Conservation (phyloP, 495 filamentous ascomycete species). For the Xylaria bambusicola region DNA sequence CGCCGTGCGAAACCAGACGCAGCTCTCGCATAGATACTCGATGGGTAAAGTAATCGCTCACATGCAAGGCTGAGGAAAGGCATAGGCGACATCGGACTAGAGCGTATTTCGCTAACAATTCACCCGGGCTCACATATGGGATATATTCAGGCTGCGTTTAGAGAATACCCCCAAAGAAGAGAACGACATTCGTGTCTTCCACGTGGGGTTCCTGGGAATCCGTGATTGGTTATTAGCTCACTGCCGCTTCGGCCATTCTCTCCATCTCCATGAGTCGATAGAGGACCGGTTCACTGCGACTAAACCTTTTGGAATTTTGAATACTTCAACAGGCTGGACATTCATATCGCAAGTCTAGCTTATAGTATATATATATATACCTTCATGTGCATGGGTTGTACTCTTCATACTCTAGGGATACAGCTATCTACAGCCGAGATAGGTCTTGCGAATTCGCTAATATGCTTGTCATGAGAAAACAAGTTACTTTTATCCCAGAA, state of each 20-base stretch:
- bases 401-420: neutral
- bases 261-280: neutral
- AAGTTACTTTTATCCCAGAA: slow-evolving; percentile 5
- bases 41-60: neutral
- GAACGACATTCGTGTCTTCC: too few relatives aligned
- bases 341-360: too few relatives aligned
- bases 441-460: neutral
- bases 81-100: too few relatives aligned
- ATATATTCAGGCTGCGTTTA: too few relatives aligned
- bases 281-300: neutral
- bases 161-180: neutral
- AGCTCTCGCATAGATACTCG: slow-evolving; percentile 11
- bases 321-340: too few relatives aligned
- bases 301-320: neutral
- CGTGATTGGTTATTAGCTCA: slow-evolving; percentile 1
- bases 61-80: slow-evolving; percentile 5
- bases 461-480: slow-evolving; percentile 1
- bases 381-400: neutral
- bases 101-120: too few relatives aligned
- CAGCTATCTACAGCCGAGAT: neutral
- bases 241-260: neutral
- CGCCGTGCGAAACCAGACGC: slow-evolving; percentile 2
- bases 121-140: too few relatives aligned
- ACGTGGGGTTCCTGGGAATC: slow-evolving; percentile 9
- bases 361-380: too few relatives aligned